Conservation (phyloP, 352 stramenopile species). For the Pythium rishiriense region DNA sequence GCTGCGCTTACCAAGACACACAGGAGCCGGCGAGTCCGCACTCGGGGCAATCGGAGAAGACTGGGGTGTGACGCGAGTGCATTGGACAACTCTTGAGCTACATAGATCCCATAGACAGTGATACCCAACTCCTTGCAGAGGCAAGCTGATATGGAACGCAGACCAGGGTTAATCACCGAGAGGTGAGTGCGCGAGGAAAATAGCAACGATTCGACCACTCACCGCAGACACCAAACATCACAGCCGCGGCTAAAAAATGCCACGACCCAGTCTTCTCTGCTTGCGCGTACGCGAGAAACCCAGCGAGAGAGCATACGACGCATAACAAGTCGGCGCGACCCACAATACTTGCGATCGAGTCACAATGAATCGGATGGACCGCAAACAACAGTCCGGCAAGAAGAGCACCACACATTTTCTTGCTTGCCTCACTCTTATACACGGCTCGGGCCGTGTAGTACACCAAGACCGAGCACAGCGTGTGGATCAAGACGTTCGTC, state of each 20-base stretch:
- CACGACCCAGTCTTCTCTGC: constrained; percentile 18
- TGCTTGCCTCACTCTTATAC: constrained; percentile 23
- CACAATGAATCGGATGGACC: constrained; percentile 90
- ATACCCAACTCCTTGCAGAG: constrained; percentile 90
- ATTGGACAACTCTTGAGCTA: constrained; percentile 50
- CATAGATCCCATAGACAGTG: constrained; percentile 76
- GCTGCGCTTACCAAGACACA: neutral
- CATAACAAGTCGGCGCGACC: constrained; percentile 89
- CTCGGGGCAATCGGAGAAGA: neutral
- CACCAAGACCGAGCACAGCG: constrained; percentile 55
- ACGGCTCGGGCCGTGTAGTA: constrained; percentile 45
- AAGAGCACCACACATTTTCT: constrained; percentile 9
- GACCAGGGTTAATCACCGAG: neutral
- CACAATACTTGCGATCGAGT: constrained; percentile 90
- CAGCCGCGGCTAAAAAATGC: constrained; percentile 6
- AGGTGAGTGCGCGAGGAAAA: neutral
- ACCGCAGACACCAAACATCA: constrained; percentile 25
- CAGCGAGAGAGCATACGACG: constrained; percentile 59
- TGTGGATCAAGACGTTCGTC: constrained; percentile 77
- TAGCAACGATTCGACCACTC: neutral
- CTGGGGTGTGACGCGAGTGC: neutral
- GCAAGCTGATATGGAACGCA: constrained; percentile 32
- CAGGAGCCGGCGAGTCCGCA: constrained; percentile 22
- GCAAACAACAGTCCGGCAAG: constrained; percentile 85
- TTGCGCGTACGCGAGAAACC: constrained; percentile 57